Conservation (phyloP, 148 eudicot genomes). For the Oxyria digyna region DNA sequence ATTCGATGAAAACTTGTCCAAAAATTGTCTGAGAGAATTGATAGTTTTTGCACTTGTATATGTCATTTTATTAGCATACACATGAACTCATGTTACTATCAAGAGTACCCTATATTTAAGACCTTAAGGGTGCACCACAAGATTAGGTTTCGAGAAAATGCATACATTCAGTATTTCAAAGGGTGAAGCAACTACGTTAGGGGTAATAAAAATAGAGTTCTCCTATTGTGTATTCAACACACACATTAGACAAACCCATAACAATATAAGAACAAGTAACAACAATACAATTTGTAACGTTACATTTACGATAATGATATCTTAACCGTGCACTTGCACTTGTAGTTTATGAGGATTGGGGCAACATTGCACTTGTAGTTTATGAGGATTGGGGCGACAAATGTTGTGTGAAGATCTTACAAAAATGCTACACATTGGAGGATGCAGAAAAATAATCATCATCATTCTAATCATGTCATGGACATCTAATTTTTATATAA, state of each 20-base stretch:
- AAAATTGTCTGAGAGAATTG: too few species aligned
- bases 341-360: neutral
- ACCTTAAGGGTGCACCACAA: too few species aligned
- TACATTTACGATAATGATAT: neutral
- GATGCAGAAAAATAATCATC: neutral
- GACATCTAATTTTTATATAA: neutral
- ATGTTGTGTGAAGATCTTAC: neutral
- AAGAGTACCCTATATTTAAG: too few species aligned
- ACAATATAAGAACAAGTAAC: too few species aligned
- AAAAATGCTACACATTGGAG: neutral
- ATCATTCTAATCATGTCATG: neutral
- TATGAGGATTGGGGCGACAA: neutral
- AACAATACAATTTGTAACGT: neutral
- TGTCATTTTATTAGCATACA: too few species aligned
- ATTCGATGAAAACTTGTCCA: too few species aligned
- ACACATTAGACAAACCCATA: too few species aligned
- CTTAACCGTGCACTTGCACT: neutral
- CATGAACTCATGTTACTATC: too few species aligned
- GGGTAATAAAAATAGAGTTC: neutral
- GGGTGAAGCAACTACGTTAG: neutral
- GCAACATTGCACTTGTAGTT: neutral
- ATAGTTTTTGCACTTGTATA: too few species aligned
- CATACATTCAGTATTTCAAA: too few species aligned
- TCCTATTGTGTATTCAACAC: too few species aligned
- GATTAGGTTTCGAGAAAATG: too few species aligned